phyloP scores from a whole-genome alignment of 2,329 filamentous ascomycete species.

The Talaromyces verruculosus region DNA sequence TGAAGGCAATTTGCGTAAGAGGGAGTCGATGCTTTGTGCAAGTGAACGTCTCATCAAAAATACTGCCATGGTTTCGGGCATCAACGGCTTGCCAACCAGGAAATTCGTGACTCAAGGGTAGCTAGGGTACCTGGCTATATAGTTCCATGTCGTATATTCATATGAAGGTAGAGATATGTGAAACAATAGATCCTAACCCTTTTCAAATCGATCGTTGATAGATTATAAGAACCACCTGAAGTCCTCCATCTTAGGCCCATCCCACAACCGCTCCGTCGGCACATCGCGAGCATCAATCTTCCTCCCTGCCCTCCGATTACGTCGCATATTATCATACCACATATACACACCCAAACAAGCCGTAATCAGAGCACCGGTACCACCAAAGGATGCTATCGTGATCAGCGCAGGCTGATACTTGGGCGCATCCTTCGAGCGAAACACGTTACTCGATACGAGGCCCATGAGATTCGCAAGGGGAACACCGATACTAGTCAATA shows the following conservation, averaged over 20 bases:
- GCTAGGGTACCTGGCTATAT: neutral
- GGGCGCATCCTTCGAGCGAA: conserved; percentile 62
- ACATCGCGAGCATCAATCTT: conserved; percentile 58
- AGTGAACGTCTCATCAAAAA: neutral
- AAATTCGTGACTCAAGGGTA: neutral
- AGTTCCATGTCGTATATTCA: neutral
- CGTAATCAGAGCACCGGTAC: conserved; percentile 57
- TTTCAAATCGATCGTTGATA: neutral
- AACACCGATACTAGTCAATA: conserved; percentile 70
- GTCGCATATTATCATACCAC: conserved; percentile 62
- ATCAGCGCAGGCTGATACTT: conserved; percentile 67
- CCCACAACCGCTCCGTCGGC: conserved; percentile 56
- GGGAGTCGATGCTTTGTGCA: neutral
- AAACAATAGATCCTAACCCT: neutral
- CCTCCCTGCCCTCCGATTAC: conserved; percentile 58
- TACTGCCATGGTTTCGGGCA: neutral
- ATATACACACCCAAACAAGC: conserved; percentile 62
- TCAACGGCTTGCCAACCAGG: neutral
- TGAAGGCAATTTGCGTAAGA: neutral
- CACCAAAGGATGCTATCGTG: conserved; percentile 56
- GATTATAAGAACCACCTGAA: conserved; percentile 58
- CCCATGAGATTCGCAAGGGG: conserved; percentile 77
- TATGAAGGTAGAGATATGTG: neutral
- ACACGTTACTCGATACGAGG: conserved; percentile 67
- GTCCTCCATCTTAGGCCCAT: conserved; percentile 55